Percentiles rank a stretch among this genome's conserved stretches.
Conservation (phyloP, 176 grass and related monocot genomes). For the Avena eriantha region DNA sequence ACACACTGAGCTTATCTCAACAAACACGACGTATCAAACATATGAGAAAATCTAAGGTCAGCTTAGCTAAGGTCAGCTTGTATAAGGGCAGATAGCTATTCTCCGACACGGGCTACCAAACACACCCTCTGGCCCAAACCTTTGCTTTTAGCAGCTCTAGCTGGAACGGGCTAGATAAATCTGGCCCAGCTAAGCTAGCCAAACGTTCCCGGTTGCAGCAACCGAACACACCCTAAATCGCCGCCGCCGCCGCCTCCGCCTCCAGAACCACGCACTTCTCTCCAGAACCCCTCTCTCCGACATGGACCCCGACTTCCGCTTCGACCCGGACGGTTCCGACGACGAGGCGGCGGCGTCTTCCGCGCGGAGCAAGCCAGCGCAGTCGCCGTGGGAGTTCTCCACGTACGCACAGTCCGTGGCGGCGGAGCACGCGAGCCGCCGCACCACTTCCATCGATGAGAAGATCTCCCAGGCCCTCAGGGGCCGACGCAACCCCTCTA, state of each 20-base stretch:
- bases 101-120: no score
- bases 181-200: no score
- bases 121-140: no score
- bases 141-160: no score
- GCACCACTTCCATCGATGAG: conserved; percentile 73
- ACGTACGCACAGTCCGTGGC: conserved; percentile 72
- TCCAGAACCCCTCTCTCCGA: background rate
- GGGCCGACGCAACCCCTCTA: conserved; percentile 39
- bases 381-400: conserved; percentile 90
- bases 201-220: no score
- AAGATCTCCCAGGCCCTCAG: conserved; percentile 70
- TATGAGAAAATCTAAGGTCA: no score
- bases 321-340: conserved; percentile 68
- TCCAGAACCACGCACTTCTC: background rate
- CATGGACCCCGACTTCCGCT: conserved; percentile 83
- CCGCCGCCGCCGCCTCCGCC: background rate
- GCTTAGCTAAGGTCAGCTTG: no score
- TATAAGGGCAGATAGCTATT: no score
- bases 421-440: conserved; percentile 63
- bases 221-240: conserved; percentile 36
- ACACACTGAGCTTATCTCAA: no score
- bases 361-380: conserved; percentile 16
- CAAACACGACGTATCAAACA: no score
- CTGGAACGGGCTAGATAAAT: no score
- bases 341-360: conserved; percentile 36